A percentile compares a stretch with the other conserved stretches of the same genome.
phyloP scores from a whole-genome alignment of 2,329 filamentous ascomycete genomes.

The Aspergillus brasiliensis region DNA sequence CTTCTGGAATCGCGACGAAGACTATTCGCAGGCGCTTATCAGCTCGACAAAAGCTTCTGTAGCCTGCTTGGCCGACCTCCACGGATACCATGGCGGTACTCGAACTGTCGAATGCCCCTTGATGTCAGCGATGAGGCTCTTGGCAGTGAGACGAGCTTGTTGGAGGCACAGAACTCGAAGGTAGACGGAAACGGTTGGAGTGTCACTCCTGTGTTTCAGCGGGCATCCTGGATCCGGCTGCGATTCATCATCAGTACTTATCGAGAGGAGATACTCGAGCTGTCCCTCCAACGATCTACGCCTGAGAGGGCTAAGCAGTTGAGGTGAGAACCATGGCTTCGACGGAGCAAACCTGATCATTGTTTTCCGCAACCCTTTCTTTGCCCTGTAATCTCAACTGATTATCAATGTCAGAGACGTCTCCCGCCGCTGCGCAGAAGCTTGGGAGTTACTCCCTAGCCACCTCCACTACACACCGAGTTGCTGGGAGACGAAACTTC shows the following conservation, averaged over 20 bases:
- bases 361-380: no score
- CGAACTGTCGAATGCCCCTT: conserved; percentile 25
- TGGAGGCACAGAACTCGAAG: conserved; percentile 5
- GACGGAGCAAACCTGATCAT: no score
- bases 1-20: conserved; percentile 28
- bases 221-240: conserved; percentile 27
- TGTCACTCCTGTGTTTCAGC: conserved; percentile 14
- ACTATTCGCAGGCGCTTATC: conserved; percentile 29
- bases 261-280: conserved; percentile 31
- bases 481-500: conserved; percentile 22
- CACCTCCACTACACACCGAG: conserved; percentile 25
- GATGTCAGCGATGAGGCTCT: conserved; percentile 28
- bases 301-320: conserved; percentile 18
- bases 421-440: conserved; percentile 22
- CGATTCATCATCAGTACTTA: conserved; percentile 29
- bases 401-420: no score
- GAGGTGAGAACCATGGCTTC: conserved; percentile 12
- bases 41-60: conserved; percentile 32
- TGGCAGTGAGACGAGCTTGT: conserved; percentile 1
- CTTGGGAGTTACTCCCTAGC: conserved; percentile 25
- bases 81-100: conserved; percentile 26
- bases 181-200: conserved; percentile 28
- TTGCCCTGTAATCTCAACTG: no score
- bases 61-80: conserved; percentile 33
- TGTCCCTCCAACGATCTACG: conserved; percentile 22